Percentiles rank a stretch among this genome's conserved stretches.
phyloP scores from a whole-genome alignment of 805 yeast species.

The Kluyveromyces aestuarii region DNA sequence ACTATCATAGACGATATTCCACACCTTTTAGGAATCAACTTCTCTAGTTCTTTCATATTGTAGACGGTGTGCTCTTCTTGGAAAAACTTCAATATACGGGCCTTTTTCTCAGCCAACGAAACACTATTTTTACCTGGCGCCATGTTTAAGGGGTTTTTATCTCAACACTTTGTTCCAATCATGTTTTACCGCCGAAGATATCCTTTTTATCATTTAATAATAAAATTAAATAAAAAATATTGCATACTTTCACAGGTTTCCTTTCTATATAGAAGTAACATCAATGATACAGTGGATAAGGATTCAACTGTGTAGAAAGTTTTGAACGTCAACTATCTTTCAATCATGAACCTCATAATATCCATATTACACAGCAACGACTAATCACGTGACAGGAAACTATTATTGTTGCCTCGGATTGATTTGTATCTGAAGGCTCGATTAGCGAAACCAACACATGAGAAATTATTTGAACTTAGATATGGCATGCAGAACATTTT shows the following conservation, averaged over 20 bases:
- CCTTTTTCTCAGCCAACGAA: slow-evolving; percentile 33
- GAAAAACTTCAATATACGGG: slow-evolving; percentile 31
- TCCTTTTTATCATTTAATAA: too few species aligned
- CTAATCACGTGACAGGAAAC: too few species aligned
- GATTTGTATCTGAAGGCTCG: too few species aligned
- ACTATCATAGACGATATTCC: slow-evolving; percentile 48
- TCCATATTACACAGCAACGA: too few species aligned
- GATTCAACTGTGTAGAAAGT: background rate
- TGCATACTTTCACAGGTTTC: too few species aligned
- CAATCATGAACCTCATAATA: background rate
- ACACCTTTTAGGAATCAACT: slow-evolving; percentile 33
- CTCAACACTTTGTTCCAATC: background rate
- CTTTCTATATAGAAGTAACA: background rate
- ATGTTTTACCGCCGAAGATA: background rate
- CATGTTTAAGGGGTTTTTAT: background rate
- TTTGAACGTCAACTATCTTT: background rate
- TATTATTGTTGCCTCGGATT: too few species aligned
- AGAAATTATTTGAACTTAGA: too few species aligned
- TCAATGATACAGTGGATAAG: background rate
- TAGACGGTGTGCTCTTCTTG: slow-evolving; percentile 34
- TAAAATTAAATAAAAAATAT: too few species aligned
- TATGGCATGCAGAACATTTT: too few species aligned
- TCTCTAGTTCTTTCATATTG: slow-evolving; percentile 44
- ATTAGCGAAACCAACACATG: too few species aligned
- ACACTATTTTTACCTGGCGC: slow-evolving; percentile 26